Percentiles rank a stretch among this genome's conserved stretches.
Conservation (phyloP, 305 asterid genomes). For the Fraxinus latifolia region DNA sequence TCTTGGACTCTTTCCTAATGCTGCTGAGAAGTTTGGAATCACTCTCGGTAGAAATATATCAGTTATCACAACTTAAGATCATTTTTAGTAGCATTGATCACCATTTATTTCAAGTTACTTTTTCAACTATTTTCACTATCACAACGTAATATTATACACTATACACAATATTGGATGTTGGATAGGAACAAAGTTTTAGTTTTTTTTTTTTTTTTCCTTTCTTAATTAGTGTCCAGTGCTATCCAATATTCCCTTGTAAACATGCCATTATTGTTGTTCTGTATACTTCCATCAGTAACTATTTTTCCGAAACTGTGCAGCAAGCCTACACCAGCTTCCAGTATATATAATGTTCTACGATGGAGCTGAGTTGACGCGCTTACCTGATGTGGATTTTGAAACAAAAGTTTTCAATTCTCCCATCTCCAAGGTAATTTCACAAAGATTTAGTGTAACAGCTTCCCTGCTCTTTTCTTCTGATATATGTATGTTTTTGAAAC, state of each 20-base stretch:
- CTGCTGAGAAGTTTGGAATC: conserved; percentile 85
- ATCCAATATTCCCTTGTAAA: background rate
- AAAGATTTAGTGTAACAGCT: background rate
- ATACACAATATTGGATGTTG: background rate
- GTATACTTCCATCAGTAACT: conserved; percentile 1
- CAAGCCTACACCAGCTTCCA: conserved; percentile 72
- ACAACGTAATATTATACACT: background rate
- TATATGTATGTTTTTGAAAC: conserved; percentile 4
- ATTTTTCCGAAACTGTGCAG: conserved; percentile 38
- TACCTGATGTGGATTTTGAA: conserved; percentile 58
- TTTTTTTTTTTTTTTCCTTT: background rate
- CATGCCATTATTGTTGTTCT: background rate
- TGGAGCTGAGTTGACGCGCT: conserved; percentile 55
- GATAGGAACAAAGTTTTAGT: background rate
- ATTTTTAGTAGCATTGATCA: background rate
- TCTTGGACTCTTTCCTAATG: conserved; percentile 96
- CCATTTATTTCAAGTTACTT: conserved; percentile 10
- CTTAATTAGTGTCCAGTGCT: background rate
- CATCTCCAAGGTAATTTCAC: conserved; percentile 58
- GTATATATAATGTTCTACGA: conserved; percentile 61
- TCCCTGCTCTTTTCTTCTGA: background rate
- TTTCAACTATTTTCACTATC: background rate
- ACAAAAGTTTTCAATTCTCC: conserved; percentile 53
- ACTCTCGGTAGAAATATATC: conserved; percentile 51
- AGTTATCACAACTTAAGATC: conserved; percentile 3